Evolutionary conservation across 192 early-diverging fungal species (phyloP), one percentile per base, ranked within the genome.

Genomic region (Backusella mclennaniae): DNA sequence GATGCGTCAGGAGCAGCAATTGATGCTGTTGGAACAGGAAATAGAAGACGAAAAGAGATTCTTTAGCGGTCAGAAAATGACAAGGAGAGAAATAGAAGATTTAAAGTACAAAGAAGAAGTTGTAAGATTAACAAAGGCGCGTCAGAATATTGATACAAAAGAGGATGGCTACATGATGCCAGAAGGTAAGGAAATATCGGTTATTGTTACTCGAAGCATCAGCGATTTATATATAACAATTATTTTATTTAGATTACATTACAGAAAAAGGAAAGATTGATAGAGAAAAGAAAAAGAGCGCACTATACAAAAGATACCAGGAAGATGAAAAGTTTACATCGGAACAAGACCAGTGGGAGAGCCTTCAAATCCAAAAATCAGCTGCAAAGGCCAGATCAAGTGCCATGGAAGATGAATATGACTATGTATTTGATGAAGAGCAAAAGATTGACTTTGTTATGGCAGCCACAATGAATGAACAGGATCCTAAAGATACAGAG

Each of bases 261-360:
- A 98, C 96, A 0, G 97, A 98, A 77, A 98, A 98, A 82, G 98
- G 98, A 71, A 97, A 98, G 76, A 91, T 99, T 56, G 96, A 99
- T 80, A 93, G 94, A 44, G 96, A 97, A 70, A 97, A 95, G 83
- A 95, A 96, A 73, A 93, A 97, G 41, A 86, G 89, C 6, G 95
- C 91, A 9, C 84, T 99, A 11, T 97, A 97, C 83, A 84, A 86
- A 79, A 87, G 97, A 33, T 99, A 99, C 82, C 91, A 96, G 84
- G 95, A 97, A 26, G 89, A 90, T 31, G 89, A 90, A 29, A 84
- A 89, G 7, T 91, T 94, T 80, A 86, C 93, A 7, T 90, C 92
- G 0, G 98, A 99, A 77, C 96, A 97, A 83, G 94, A 96, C 73
- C 88, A 90, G 76, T 98, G 97, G 97, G 98, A 99, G 82, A 87